These are phyloP conservation scores for Madurella fahalii DNA, from an alignment of 2,329 filamentous ascomycete species.

Conservation along the genomic window DNA sequence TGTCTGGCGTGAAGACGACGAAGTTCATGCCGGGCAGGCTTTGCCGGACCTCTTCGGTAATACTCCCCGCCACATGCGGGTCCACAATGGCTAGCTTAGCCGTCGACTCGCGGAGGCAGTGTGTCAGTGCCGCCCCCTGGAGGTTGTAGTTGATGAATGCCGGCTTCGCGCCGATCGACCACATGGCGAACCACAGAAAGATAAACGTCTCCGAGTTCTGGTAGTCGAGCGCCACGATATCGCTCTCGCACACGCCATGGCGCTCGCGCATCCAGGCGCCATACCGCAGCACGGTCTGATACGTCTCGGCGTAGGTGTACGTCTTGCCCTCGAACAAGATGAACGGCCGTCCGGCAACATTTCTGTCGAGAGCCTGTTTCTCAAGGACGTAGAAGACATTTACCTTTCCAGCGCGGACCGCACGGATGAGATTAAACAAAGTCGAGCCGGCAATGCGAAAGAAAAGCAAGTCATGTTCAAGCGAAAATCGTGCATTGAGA, in stretches of 20 bases:
- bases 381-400: slow-evolving; percentile 77
- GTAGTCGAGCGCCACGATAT: slow-evolving; percentile 79
- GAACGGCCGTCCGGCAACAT: slow-evolving; percentile 51
- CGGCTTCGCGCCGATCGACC: slow-evolving; percentile 76
- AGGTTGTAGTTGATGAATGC: slow-evolving; percentile 88
- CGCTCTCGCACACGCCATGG: slow-evolving; percentile 61
- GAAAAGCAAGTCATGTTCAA: slow-evolving; percentile 63
- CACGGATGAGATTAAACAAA: slow-evolving; percentile 39
- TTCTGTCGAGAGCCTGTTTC: slow-evolving; percentile 49
- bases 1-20: slow-evolving; percentile 54
- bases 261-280: slow-evolving; percentile 68
- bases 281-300: slow-evolving; percentile 66
- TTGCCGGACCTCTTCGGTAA: slow-evolving; percentile 54
- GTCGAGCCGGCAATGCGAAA: slow-evolving; percentile 51
- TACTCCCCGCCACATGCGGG: slow-evolving; percentile 47
- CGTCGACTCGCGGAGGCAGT: slow-evolving; percentile 66
- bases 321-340: slow-evolving; percentile 64
- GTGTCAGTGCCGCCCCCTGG: slow-evolving; percentile 62
- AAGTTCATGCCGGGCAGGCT: slow-evolving; percentile 51
- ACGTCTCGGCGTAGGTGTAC: slow-evolving; percentile 70
- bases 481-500: slow-evolving; percentile 64
- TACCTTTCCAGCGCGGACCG: slow-evolving; percentile 54
- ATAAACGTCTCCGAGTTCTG: slow-evolving; percentile 74
- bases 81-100: slow-evolving; percentile 68
- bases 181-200: slow-evolving; percentile 73